Conservation (phyloP, 164 flowering plant species). For the Amborella trichopoda region DNA sequence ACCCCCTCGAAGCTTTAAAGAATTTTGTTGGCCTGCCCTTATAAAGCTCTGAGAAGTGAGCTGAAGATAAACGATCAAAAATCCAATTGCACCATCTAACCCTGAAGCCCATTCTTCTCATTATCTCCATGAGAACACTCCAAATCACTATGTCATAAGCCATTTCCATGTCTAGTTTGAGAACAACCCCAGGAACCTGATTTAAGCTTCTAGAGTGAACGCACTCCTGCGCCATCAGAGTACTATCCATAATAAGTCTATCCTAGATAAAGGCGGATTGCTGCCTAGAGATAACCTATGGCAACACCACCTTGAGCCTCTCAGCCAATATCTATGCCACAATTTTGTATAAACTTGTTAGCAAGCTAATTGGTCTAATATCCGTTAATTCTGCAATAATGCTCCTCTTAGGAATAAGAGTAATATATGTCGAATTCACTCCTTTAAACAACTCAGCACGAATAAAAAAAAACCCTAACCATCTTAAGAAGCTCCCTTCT, state of each 20-base stretch:
- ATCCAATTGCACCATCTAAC: background rate
- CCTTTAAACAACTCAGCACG: background rate
- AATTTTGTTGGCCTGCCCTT: background rate
- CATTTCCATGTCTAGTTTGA: background rate
- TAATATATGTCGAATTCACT: background rate
- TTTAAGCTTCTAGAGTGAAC: background rate
- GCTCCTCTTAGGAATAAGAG: background rate
- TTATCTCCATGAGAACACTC: background rate
- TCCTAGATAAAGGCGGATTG: background rate
- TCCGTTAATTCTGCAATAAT: background rate
- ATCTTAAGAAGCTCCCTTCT: background rate
- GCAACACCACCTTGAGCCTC: background rate
- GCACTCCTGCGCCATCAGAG: background rate
- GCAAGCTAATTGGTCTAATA: background rate
- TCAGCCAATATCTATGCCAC: background rate
- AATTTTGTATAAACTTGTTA: background rate
- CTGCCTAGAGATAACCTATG: background rate
- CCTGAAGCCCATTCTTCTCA: background rate
- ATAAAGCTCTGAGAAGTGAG: background rate
- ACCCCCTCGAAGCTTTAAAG: background rate
- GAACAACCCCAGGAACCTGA: background rate
- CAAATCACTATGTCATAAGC: background rate
- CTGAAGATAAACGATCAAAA: background rate
- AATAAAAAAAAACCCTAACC: background rate
- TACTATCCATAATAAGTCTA: background rate